Percentiles rank a stretch among this genome's conserved stretches.
Evolutionary conservation across 345 rosid genomes (phyloP).

Genomic region (Brassica juncea): DNA sequence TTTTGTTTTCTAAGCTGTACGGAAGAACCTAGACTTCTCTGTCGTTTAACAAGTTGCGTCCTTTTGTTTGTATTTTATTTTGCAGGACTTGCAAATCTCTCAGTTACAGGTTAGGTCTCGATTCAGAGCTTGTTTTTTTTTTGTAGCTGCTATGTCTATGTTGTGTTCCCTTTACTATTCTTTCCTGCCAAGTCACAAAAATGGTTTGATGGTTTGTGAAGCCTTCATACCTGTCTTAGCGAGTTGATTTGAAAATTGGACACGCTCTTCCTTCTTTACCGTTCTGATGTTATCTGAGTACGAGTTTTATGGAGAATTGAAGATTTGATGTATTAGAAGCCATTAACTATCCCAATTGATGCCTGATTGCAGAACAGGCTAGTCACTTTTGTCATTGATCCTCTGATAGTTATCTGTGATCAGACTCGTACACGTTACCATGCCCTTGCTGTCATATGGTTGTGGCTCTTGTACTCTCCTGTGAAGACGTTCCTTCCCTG

Average conservation of each 20-base stretch:
- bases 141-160: neutral
- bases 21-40: neutral
- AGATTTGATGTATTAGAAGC: conserved; percentile 11
- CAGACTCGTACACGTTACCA: neutral
- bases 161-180: neutral
- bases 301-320: neutral
- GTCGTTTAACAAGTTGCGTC: conserved; percentile 2
- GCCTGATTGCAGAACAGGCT: conserved; percentile 5
- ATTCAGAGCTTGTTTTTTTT: conserved; percentile 21
- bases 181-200: neutral
- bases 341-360: conserved; percentile 2
- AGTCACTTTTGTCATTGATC: neutral
- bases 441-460: neutral
- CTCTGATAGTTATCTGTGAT: conserved; percentile 1
- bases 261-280: neutral
- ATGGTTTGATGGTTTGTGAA: conserved; percentile 15
- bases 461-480: conserved; percentile 4
- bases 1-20: neutral
- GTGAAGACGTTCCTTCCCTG: neutral
- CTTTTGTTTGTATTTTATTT: neutral
- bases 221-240: neutral
- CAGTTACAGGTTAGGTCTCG: conserved; percentile 67
- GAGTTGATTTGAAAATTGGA: neutral
- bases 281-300: neutral
- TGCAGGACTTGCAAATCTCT: conserved; percentile 86